Evolutionary conservation across 2,329 filamentous ascomycete genomes (phyloP).

Genomic region (Colletotrichum cereale): DNA sequence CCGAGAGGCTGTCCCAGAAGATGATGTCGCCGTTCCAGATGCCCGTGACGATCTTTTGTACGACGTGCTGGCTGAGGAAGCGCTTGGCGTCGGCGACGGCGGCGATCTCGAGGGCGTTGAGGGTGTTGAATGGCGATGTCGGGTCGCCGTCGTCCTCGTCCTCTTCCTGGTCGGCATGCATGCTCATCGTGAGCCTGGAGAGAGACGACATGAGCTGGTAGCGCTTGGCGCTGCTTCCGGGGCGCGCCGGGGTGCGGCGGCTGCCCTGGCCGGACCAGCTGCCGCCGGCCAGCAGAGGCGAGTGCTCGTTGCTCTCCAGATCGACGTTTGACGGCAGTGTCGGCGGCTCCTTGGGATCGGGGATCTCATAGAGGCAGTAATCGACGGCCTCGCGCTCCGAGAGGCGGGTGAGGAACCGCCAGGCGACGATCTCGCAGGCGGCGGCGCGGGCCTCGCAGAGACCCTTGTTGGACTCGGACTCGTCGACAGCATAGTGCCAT

Average conservation of each 20-base stretch:
- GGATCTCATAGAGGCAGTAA: conserved; percentile 80
- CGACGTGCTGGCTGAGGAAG: conserved; percentile 82
- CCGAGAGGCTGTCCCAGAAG: conserved; percentile 85
- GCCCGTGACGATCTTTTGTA: conserved; percentile 85
- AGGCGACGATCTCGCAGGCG: conserved; percentile 85
- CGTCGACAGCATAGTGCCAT: conserved; percentile 76
- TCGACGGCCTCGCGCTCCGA: conserved; percentile 81
- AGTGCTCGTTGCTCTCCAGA: conserved; percentile 62
- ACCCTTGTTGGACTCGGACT: conserved; percentile 68
- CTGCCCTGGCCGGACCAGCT: conserved; percentile 42
- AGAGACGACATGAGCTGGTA: conserved; percentile 66
- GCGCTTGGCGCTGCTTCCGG: conserved; percentile 59
- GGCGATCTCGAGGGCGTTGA: conserved; percentile 91
- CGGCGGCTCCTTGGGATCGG: conserved; percentile 52
- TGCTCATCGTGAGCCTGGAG: conserved; percentile 66
- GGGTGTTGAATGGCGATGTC: conserved; percentile 78
- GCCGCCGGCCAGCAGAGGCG: conserved; percentile 59
- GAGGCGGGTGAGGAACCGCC: conserved; percentile 79
- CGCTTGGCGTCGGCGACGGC: conserved; percentile 85
- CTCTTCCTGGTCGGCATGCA: conserved; percentile 53
- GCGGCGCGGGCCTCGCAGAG: conserved; percentile 77
- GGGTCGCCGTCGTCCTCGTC: conserved; percentile 69
- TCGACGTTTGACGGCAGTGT: conserved; percentile 45
- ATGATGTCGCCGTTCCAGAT: conserved; percentile 90
- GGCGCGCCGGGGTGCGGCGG: conserved; percentile 42